These are phyloP conservation scores for Podospora pseudocomata DNA, from an alignment of 495 filamentous ascomycete species.

Conservation along the genomic window DNA sequence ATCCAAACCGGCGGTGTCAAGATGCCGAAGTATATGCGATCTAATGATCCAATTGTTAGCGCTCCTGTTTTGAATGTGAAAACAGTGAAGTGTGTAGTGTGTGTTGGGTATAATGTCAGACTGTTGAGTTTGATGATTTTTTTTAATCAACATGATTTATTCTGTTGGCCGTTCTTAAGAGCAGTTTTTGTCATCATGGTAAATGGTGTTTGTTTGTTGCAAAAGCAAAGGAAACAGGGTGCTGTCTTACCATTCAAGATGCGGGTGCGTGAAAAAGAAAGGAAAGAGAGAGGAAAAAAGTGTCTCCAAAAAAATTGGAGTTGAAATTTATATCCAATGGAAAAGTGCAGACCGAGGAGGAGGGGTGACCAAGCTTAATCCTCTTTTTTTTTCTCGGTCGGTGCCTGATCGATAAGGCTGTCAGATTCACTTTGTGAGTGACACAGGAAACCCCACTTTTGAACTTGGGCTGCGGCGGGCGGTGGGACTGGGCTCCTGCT, in stretches of 20 bases:
- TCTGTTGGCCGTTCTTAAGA: constrained; percentile 60
- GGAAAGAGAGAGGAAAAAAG: neutral
- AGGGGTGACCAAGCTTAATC: neutral
- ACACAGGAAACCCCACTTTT: neutral
- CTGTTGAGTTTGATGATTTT: constrained; percentile 59
- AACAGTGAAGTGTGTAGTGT: neutral
- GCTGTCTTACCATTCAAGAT: constrained; percentile 2
- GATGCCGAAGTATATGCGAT: neutral
- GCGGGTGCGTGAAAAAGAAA: constrained; percentile 1
- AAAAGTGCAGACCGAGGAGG: neutral
- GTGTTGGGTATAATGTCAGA: constrained; percentile 40
- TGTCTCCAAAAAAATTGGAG: neutral
- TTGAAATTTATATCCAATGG: neutral
- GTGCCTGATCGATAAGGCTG: constrained; percentile 10
- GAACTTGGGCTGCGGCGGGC: neutral
- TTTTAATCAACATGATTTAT: constrained; percentile 50
- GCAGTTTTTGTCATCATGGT: constrained; percentile 49
- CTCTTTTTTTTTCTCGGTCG: neutral
- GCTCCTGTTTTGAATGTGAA: constrained; percentile 3
- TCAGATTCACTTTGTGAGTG: neutral
- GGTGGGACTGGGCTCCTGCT: too few relatives aligned
- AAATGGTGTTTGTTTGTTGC: neutral
- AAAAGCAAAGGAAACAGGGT: neutral
- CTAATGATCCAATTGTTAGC: constrained; percentile 28
- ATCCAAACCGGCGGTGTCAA: neutral